phyloP scores from a whole-genome alignment of 495 filamentous ascomycete species.

The Pseudoneurospora amorphoporcata region DNA sequence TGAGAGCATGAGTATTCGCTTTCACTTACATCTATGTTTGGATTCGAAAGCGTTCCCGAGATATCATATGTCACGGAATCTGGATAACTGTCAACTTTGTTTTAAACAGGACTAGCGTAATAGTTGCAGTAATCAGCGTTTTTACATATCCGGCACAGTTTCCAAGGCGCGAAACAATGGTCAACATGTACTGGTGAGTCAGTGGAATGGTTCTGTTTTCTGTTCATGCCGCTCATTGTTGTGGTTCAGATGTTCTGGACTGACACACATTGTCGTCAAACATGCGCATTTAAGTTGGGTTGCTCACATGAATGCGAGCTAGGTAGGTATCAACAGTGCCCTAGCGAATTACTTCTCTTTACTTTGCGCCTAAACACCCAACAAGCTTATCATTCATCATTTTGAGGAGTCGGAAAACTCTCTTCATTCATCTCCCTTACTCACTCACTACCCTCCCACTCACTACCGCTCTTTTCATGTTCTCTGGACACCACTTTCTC shows the following conservation, averaged over 20 bases:
- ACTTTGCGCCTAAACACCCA: too few relatives aligned
- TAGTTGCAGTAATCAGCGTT: neutral
- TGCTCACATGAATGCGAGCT: too few relatives aligned
- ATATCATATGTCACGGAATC: neutral
- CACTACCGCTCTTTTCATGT: neutral
- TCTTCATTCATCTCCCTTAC: too few relatives aligned
- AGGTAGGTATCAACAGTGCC: too few relatives aligned
- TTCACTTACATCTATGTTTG: neutral
- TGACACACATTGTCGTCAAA: too few relatives aligned
- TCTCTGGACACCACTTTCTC: neutral
- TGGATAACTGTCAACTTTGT: neutral
- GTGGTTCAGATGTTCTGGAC: too few relatives aligned
- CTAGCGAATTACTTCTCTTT: too few relatives aligned
- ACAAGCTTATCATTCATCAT: too few relatives aligned
- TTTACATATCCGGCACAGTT: neutral
- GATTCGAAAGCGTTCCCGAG: neutral
- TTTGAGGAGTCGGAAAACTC: too few relatives aligned
- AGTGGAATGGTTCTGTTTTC: neutral
- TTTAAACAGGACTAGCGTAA: neutral
- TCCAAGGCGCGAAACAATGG: neutral
- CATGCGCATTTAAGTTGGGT: too few relatives aligned
- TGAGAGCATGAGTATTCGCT: neutral
- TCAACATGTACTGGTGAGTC: neutral
- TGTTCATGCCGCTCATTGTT: neutral
- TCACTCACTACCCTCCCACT: neutral